Conservation (phyloP, 1,284 basidiomycete genomes). For the Phellopilus nigrolimitatus region DNA sequence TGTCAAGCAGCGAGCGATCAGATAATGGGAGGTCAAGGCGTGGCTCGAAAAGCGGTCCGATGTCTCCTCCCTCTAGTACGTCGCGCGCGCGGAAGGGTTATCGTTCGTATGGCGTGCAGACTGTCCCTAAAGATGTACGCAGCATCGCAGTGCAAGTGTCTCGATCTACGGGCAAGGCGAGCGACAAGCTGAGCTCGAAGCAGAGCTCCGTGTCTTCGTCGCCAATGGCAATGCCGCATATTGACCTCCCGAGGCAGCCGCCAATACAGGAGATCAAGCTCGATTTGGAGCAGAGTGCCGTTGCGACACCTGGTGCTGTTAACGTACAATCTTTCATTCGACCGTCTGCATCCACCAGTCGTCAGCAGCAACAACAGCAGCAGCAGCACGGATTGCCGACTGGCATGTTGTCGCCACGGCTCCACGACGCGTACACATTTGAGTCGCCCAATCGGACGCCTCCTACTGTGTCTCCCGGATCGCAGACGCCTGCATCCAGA, state of each 20-base stretch:
- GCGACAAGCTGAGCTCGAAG: background rate
- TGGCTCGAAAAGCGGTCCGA: constrained; percentile 35
- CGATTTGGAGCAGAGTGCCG: constrained; percentile 9
- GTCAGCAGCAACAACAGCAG: no score
- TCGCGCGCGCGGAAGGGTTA: constrained; percentile 41
- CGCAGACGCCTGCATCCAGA: constrained; percentile 23
- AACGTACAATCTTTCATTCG: constrained; percentile 13
- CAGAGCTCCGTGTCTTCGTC: background rate
- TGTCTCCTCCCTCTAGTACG: constrained; percentile 25
- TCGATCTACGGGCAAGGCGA: constrained; percentile 11
- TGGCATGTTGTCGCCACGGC: constrained; percentile 18
- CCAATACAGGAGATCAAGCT: constrained; percentile 14
- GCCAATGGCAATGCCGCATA: background rate
- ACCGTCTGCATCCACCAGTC: background rate
- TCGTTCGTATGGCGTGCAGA: constrained; percentile 57
- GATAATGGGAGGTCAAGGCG: constrained; percentile 23
- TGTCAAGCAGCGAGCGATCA: constrained; percentile 28
- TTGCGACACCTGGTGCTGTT: constrained; percentile 8
- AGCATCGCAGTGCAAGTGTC: constrained; percentile 51
- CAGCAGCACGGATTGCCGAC: constrained; percentile 8
- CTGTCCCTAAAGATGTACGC: constrained; percentile 44
- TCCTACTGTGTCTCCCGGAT: constrained; percentile 1
- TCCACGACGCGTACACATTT: constrained; percentile 17
- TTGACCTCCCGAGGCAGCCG: constrained; percentile 14
- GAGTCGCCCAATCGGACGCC: constrained; percentile 19